phyloP scores from a whole-genome alignment of 345 rosid species.

The Dipteronia sinensis region DNA sequence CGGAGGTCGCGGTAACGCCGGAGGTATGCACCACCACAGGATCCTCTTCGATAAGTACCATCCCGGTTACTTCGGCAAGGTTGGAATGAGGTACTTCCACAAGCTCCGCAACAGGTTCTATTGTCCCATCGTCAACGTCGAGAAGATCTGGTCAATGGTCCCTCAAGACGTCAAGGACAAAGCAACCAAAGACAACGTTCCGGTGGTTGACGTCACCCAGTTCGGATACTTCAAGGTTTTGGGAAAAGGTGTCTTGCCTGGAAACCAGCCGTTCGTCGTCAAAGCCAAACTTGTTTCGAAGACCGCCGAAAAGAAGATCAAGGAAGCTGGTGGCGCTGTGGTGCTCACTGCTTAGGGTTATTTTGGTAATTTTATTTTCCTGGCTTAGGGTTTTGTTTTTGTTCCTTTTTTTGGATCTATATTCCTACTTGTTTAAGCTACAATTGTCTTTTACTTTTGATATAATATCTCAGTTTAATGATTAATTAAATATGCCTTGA shows the following conservation, averaged over 20 bases:
- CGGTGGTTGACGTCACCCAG: constrained; percentile 72
- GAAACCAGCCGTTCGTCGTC: constrained; percentile 66
- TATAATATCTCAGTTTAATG: constrained; percentile 9
- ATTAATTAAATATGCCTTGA: constrained; percentile 1
- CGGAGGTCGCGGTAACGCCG: constrained; percentile 89
- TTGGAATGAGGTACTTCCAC: constrained; percentile 92
- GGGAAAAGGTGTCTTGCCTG: constrained; percentile 77
- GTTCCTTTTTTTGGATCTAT: neutral
- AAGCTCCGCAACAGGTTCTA: constrained; percentile 77
- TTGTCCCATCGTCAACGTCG: constrained; percentile 83
- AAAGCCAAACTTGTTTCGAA: constrained; percentile 80
- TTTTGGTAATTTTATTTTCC: constrained; percentile 8
- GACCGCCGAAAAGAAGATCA: constrained; percentile 81
- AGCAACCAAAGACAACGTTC: constrained; percentile 61
- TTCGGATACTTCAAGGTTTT: constrained; percentile 81
- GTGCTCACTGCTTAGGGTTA: constrained; percentile 66
- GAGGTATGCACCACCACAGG: constrained; percentile 92
- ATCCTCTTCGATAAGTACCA: constrained; percentile 94
- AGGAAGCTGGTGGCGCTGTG: constrained; percentile 82
- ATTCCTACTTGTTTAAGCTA: neutral
- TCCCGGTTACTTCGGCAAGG: constrained; percentile 85
- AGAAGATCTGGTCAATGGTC: constrained; percentile 77
- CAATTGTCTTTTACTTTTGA: neutral
- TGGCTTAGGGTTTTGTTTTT: neutral
- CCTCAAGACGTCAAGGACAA: constrained; percentile 66